These are phyloP conservation scores for Erodium chrysanthum DNA, from an alignment of 441 rosid genomes.

Conservation along the genomic window DNA sequence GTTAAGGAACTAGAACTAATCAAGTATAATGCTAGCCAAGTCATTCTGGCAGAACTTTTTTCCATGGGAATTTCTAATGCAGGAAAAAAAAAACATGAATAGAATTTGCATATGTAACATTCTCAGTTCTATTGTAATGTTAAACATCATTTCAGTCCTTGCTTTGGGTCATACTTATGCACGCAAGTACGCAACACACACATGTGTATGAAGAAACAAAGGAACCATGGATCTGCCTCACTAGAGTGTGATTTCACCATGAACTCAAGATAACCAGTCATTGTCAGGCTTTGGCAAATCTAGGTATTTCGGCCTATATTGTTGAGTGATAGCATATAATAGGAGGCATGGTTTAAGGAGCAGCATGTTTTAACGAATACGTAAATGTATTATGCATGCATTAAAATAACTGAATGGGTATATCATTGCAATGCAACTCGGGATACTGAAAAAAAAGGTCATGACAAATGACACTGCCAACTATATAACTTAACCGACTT, in stretches of 20 bases:
- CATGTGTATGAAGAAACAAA: neutral
- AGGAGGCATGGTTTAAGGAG: neutral
- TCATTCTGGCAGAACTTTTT: slow-evolving; percentile 4
- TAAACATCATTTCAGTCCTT: neutral
- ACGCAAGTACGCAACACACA: neutral
- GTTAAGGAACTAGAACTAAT: neutral
- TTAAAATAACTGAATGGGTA: neutral
- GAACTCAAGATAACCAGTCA: neutral
- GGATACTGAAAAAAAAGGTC: neutral
- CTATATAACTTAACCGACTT: slow-evolving; percentile 1
- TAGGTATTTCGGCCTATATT: neutral
- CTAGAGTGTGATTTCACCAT: neutral
- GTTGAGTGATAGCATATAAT: neutral
- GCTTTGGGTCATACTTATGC: neutral
- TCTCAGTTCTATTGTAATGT: neutral
- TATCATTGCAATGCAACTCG: neutral
- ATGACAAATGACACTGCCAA: neutral
- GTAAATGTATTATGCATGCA: neutral
- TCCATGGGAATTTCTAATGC: neutral
- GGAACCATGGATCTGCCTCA: neutral
- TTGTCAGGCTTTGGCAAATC: neutral
- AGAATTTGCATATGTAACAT: neutral
- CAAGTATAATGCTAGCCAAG: neutral
- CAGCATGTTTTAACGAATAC: neutral
- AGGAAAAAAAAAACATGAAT: neutral